These are phyloP conservation scores for Scheffersomyces illinoinensis DNA, from an alignment of 1,139 yeast genomes.

Conservation along the genomic window DNA sequence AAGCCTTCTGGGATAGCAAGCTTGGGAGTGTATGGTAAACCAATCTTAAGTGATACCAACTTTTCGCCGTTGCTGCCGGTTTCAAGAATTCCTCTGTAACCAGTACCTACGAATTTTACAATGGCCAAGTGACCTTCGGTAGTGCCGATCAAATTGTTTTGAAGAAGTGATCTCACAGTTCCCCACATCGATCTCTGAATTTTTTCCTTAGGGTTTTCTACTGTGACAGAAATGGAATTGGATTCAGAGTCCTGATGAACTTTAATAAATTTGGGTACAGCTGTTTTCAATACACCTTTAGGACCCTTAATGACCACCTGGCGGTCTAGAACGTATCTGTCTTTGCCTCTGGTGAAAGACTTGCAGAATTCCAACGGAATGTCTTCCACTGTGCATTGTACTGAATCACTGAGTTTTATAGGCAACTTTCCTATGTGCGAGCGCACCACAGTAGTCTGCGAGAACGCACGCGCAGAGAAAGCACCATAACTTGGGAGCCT, in stretches of 20 bases:
- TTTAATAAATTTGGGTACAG: constrained; percentile 72
- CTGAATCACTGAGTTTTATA: constrained; percentile 32
- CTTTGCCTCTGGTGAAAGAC: constrained; percentile 69
- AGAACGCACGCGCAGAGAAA: constrained; percentile 17
- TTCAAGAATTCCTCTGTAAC: constrained; percentile 83
- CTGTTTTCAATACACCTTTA: constrained; percentile 62
- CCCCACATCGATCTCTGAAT: constrained; percentile 95
- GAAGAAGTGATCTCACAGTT: constrained; percentile 76
- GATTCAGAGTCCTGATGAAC: constrained; percentile 25
- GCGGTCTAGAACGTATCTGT: constrained; percentile 58
- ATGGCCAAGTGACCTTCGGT: constrained; percentile 90
- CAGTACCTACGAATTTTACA: constrained; percentile 92
- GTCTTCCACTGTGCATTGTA: constrained; percentile 34
- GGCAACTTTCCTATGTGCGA: constrained; percentile 48
- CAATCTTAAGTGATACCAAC: constrained; percentile 74
- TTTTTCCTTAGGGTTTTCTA: constrained; percentile 57
- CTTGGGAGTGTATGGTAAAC: constrained; percentile 67
- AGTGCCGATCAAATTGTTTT: constrained; percentile 82
- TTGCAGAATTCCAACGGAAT: constrained; percentile 49
- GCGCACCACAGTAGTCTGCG: constrained; percentile 24
- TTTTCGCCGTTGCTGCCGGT: constrained; percentile 55
- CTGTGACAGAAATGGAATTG: constrained; percentile 51
- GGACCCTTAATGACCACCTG: constrained; percentile 78
- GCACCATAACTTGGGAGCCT: background rate
- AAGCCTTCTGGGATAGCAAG: constrained; percentile 79